Base-by-base conservation (phyloP, 1,284 basidiomycete species). In the Lentinula novae-zelandiae region DNA sequence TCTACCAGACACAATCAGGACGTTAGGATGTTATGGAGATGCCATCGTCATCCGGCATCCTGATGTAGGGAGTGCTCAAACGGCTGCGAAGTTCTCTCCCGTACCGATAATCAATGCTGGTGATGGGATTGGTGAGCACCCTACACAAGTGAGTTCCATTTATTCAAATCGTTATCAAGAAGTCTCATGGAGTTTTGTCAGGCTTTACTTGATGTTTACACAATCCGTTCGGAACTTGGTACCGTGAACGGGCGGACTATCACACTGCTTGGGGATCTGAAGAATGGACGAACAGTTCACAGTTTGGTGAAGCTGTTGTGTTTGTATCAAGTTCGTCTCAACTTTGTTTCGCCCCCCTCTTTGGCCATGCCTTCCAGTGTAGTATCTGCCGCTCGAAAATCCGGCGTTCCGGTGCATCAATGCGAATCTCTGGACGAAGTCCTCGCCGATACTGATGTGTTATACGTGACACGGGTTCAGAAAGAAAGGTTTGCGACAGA, bases 261-360 rank as follows among this genome's bases (percentile, higher is more conserved):
- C 71, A 99, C 97, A 9, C 75, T 96, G 38, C 85, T 99, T 8
- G 97, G 97, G 62, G 97, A 99, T 75, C 82, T 99, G 68, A 98
- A 98, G 83, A 97, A 99, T 72, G 97, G 97, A 44, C 88, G 97
- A 62, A 99, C 97, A 0, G 96, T 98, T 1, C 97, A 99, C 79
- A 94, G 92, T 67, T 84, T 99, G 57, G 96, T 98, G 68, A 92
- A 92, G 49, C 82, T 99, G 8, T 85, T 99, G 6, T 94, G 87
- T 68, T 83, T 96, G 53, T 99, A 99, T 81, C 89, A 90, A 49
- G 95, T 98, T 53, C 92, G 88, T 61, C 85, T 99, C 74, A 98
- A 98, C 83, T 97, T 98, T 71, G 95, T 99, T 62, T 87, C 96
- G 10, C 97, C 97, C 8, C 81, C 86, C 2, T 87, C 90, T n/a